A percentile compares a stretch with the other conserved stretches of the same genome.
Evolutionary conservation across 495 filamentous ascomycete genomes (phyloP).

Genomic region (Aspergillus egyptiacus): DNA sequence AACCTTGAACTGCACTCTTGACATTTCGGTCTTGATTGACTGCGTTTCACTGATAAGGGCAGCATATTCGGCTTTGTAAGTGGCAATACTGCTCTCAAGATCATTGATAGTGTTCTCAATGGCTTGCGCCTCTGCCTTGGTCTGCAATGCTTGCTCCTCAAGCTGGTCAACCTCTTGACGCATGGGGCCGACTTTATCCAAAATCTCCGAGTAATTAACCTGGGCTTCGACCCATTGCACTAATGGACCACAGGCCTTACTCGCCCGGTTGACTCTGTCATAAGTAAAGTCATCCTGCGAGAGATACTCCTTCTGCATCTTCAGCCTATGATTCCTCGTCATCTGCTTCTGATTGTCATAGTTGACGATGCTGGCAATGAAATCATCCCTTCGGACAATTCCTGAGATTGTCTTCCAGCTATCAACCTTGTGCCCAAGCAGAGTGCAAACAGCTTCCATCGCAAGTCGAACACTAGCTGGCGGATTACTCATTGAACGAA

Average conservation of each 20-base stretch:
- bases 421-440: constrained; percentile 83
- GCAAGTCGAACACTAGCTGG: constrained; percentile 86
- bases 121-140: constrained; percentile 87
- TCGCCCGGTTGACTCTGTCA: constrained; percentile 89
- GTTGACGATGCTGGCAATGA: constrained; percentile 95
- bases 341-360: constrained; percentile 96
- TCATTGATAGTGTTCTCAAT: constrained; percentile 79
- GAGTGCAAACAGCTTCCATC: constrained; percentile 88
- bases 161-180: constrained; percentile 84
- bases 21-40: constrained; percentile 95
- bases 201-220: constrained; percentile 93
- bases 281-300: constrained; percentile 92
- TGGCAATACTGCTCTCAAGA: constrained; percentile 84
- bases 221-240: constrained; percentile 98
- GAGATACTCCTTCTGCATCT: constrained; percentile 90
- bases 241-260: constrained; percentile 92
- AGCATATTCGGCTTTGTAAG: constrained; percentile 97
- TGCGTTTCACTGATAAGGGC: constrained; percentile 94
- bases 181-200: constrained; percentile 89
- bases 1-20: constrained; percentile 93
- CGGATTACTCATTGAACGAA: constrained; percentile 90
- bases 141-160: constrained; percentile 83
- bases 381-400: constrained; percentile 85
- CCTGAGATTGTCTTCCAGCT: constrained; percentile 87
- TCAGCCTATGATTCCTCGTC: constrained; percentile 71